Evolutionary conservation across 495 filamentous ascomycete species (phyloP).

Genomic region (Sporormia fimetaria): DNA sequence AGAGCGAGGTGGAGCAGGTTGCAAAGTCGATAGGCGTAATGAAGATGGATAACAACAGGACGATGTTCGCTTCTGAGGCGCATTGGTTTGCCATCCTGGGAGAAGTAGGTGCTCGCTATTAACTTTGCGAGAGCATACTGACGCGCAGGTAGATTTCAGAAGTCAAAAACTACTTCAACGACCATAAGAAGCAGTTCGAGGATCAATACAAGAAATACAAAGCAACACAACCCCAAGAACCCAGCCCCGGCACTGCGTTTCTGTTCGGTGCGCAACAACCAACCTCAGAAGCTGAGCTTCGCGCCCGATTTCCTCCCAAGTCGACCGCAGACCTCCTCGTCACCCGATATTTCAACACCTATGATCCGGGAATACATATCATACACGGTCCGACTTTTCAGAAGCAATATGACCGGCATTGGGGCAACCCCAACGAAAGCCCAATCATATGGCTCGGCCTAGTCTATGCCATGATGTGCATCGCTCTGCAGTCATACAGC

Average conservation of each 20-base stretch:
- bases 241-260: slow-evolving; percentile 40
- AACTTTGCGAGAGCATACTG: slow-evolving; percentile 2
- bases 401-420: slow-evolving; percentile 73
- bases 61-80: slow-evolving; percentile 79
- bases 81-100: slow-evolving; percentile 88
- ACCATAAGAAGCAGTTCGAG: slow-evolving; percentile 58
- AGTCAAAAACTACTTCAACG: slow-evolving; percentile 77
- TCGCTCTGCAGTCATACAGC: slow-evolving; percentile 85
- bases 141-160: slow-evolving; percentile 59
- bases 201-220: slow-evolving; percentile 53
- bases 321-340: slow-evolving; percentile 71
- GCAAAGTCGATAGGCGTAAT: slow-evolving; percentile 84
- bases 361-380: slow-evolving; percentile 67
- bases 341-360: slow-evolving; percentile 58
- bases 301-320: slow-evolving; percentile 67
- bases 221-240: slow-evolving; percentile 43
- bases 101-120: slow-evolving; percentile 49
- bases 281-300: slow-evolving; percentile 60
- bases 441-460: slow-evolving; percentile 82
- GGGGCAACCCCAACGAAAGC: slow-evolving; percentile 70
- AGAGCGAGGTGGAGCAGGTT: slow-evolving; percentile 86
- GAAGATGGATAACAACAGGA: slow-evolving; percentile 77
- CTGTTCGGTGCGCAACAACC: slow-evolving; percentile 60
- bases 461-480: slow-evolving; percentile 74
- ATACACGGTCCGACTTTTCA: slow-evolving; percentile 82